These are phyloP conservation scores for Huntiella decipiens DNA, from an alignment of 2,329 filamentous ascomycete genomes.

Conservation along the genomic window DNA sequence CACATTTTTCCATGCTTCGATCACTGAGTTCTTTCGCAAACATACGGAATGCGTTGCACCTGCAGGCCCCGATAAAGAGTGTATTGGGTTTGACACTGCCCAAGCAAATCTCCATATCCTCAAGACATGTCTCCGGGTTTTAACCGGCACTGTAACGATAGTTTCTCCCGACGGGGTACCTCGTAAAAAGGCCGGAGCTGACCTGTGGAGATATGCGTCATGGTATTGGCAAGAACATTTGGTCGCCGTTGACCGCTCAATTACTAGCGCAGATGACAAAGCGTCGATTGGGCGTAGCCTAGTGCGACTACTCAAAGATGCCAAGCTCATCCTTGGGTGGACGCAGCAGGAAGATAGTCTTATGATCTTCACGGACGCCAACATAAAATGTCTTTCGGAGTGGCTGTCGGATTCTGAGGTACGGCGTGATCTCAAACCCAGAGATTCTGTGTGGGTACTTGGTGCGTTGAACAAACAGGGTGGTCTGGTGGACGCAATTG, in stretches of 20 bases:
- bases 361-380: constrained; percentile 22
- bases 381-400: constrained; percentile 19
- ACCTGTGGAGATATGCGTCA: constrained; percentile 20
- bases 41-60: constrained; percentile 6
- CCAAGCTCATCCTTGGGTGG: constrained; percentile 21
- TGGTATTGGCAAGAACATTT: constrained; percentile 28
- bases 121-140: constrained; percentile 22
- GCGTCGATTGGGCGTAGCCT: constrained; percentile 18
- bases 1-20: constrained; percentile 18
- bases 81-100: constrained; percentile 20
- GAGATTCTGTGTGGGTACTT: constrained; percentile 18
- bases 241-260: constrained; percentile 17
- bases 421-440: constrained; percentile 15
- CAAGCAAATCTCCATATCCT: constrained; percentile 21
- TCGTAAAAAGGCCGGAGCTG: constrained; percentile 5
- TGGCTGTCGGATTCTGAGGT: constrained; percentile 21
- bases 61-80: constrained; percentile 10
- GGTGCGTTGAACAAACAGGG: constrained; percentile 15
- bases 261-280: constrained; percentile 17
- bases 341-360: constrained; percentile 24
- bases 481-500: constrained; percentile 21
- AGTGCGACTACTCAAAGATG: constrained; percentile 21
- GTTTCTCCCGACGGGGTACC: background rate
- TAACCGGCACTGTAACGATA: constrained; percentile 16
- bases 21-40: constrained; percentile 13